Evolutionary conservation across 805 yeast species (phyloP).

Genomic region (Candida rishiriensis): DNA sequence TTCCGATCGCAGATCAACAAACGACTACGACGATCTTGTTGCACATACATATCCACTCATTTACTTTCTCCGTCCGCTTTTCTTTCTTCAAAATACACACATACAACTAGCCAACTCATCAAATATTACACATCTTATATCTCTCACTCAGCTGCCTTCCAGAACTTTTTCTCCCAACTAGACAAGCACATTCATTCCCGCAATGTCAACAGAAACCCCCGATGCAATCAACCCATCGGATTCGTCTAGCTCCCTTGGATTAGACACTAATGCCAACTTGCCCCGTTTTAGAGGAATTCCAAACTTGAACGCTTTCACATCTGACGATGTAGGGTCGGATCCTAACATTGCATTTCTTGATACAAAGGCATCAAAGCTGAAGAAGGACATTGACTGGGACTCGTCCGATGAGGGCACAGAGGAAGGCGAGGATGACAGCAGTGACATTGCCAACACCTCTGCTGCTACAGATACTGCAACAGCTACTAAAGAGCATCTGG

Average conservation of each 20-base stretch:
- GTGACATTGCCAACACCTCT: background rate
- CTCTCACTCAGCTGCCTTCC: too few species aligned
- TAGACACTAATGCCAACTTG: constrained; percentile 5
- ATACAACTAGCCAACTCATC: too few species aligned
- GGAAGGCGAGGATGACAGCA: constrained; percentile 3
- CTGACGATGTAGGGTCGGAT: constrained; percentile 7
- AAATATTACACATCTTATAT: too few species aligned
- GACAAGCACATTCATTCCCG: background rate
- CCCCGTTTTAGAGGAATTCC: constrained; percentile 28
- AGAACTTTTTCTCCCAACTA: too few species aligned
- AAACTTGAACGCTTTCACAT: constrained; percentile 25
- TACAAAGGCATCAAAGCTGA: background rate
- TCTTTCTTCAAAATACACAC: too few species aligned
- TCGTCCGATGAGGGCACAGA: constrained; percentile 10
- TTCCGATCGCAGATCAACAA: too few species aligned
- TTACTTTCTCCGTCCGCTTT: too few species aligned
- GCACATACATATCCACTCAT: too few species aligned
- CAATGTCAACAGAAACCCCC: constrained; percentile 1
- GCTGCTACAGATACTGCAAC: background rate
- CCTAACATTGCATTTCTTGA: constrained; percentile 1
- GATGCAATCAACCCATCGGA: background rate
- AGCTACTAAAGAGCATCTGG: background rate
- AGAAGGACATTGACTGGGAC: constrained; percentile 6
- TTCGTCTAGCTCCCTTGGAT: background rate
- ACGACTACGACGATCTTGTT: too few species aligned